phyloP scores from a whole-genome alignment of 345 rosid genomes.

The Conringia planisiliqua region DNA sequence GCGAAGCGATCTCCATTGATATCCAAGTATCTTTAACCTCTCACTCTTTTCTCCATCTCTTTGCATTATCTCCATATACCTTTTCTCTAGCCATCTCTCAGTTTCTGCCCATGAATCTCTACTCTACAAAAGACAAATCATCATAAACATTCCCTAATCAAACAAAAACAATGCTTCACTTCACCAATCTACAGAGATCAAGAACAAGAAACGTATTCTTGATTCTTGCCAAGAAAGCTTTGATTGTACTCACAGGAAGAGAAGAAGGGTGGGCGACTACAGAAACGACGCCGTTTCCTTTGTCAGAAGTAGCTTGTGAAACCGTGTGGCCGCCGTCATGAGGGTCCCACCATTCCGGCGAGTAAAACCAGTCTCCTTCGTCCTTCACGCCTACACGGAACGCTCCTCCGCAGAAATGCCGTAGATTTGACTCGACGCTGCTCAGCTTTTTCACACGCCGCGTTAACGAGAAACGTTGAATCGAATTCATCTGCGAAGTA shows the following conservation, averaged over 20 bases:
- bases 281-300: slow-evolving; percentile 83
- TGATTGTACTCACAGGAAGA: slow-evolving; percentile 55
- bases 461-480: slow-evolving; percentile 11
- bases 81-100: slow-evolving; percentile 74
- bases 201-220: no score
- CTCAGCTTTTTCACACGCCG: neutral
- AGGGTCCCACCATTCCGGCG: slow-evolving; percentile 87
- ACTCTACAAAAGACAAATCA: slow-evolving; percentile 39
- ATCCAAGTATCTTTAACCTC: slow-evolving; percentile 63
- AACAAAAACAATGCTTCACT: neutral
- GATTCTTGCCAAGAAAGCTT: neutral
- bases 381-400: slow-evolving; percentile 39
- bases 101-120: slow-evolving; percentile 56
- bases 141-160: neutral
- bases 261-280: slow-evolving; percentile 73
- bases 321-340: slow-evolving; percentile 41
- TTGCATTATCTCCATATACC: slow-evolving; percentile 47
- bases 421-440: slow-evolving; percentile 30
- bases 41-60: slow-evolving; percentile 24
- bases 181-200: no score
- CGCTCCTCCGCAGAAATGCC: slow-evolving; percentile 41
- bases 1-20: slow-evolving; percentile 84
- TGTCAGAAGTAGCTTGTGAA: slow-evolving; percentile 46
- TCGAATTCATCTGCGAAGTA: neutral
- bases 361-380: slow-evolving; percentile 88